These are phyloP conservation scores for Rhodotorula diobovata DNA, from an alignment of 768 basidiomycete genomes.

Conservation along the genomic window DNA sequence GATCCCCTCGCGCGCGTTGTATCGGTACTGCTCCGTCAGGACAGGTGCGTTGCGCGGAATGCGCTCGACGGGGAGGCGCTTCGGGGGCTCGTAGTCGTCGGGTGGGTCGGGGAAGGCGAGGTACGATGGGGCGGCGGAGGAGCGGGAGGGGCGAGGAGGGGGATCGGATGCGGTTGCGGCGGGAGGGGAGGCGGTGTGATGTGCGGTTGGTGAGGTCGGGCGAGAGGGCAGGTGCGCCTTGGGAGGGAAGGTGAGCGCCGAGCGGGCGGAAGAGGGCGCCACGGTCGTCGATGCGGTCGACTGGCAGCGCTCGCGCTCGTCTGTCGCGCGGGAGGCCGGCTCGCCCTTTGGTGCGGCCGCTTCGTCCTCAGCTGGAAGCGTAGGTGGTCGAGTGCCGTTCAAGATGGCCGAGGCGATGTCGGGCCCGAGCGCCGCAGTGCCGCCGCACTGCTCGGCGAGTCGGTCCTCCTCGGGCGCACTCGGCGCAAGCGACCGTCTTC, in stretches of 20 bases:
- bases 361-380: not conserved
- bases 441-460: not conserved
- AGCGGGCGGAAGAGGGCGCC: not conserved
- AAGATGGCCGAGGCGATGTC: not conserved
- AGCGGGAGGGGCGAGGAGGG: not conserved
- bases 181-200: not conserved
- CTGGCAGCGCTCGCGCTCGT: not conserved
- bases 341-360: not conserved
- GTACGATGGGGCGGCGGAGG: constrained; percentile 12
- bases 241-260: not conserved
- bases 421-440: not conserved
- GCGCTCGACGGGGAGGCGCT: constrained; percentile 13
- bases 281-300: not conserved
- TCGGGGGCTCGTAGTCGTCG: constrained; percentile 18
- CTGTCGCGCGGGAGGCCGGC: not conserved
- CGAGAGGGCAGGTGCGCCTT: constrained; percentile 1
- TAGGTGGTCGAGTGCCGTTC: not conserved
- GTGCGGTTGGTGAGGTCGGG: not conserved
- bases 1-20: constrained; percentile 30
- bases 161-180: not conserved
- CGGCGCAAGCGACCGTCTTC: not conserved
- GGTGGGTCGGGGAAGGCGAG: constrained; percentile 34
- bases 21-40: constrained; percentile 31
- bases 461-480: not conserved
- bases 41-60: constrained; percentile 25